Base-by-base conservation (phyloP, 495 filamentous ascomycete species). In the Penicillium cataractarum region DNA sequence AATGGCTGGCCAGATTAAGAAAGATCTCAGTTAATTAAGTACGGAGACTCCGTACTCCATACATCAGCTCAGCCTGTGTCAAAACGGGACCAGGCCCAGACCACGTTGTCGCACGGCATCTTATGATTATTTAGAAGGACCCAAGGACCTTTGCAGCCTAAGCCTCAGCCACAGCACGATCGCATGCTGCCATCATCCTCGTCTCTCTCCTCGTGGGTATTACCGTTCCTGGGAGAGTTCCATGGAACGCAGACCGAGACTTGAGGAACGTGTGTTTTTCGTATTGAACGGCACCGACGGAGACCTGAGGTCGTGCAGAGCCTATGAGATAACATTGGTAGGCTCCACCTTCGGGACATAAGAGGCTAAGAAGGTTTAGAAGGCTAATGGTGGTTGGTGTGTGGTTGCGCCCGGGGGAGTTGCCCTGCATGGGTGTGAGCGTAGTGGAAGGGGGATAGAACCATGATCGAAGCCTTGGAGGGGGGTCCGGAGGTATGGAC, bases 391-490 rank as follows among this genome's bases (percentile, higher is more conserved):
- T 27, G 26, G 46, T n/a, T n/a, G n/a, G n/a, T n/a, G n/a, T n/a
- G n/a, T n/a, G n/a, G n/a, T n/a, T n/a, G n/a, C n/a, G n/a, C n/a
- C n/a, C n/a, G n/a, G n/a, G n/a, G n/a, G n/a, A n/a, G n/a, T n/a
- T n/a, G n/a, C n/a, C n/a, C n/a, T n/a, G n/a, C n/a, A n/a, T n/a
- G n/a, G n/a, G n/a, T n/a, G 29, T 22, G 53, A 31, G 15, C 35
- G 37, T 15, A 17, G 50, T 55, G 37, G 52, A 60, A 64, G 57
- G 57, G 7, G 57, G 7, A 62, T 62, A 32, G 59, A 66, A 62
- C 52, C 35, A 51, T 52, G 58, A 61, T 65, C 42, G 65, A 63
- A 59, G 53, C 22, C 21, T n/a, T n/a, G n/a, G n/a, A n/a, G n/a
- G n/a, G n/a, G n/a, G n/a, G 3, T 15, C 46, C 46, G 46, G 46